Base-by-base conservation (phyloP, 2,329 filamentous ascomycete genomes). In the Fusarium pininemorale region DNA sequence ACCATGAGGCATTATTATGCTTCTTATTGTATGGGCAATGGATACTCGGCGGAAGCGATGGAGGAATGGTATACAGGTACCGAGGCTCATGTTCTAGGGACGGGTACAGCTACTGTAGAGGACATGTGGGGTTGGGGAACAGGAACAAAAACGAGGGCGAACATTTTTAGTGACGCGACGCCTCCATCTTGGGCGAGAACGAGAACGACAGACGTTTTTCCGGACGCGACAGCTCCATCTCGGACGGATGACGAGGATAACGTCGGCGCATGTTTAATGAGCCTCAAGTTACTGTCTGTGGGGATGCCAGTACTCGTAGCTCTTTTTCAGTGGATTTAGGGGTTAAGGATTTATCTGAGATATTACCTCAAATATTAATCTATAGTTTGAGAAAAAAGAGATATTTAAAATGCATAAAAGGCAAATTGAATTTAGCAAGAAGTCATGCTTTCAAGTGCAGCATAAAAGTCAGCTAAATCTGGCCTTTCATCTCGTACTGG, bases 1-100 rank as follows among this genome's bases (percentile, higher is more conserved):
- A 41, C 63, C 0, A 67, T 68, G 65, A 53, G 39, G 12, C 18
- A 11, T 2, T 67, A 68, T 6, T 67, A 68, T 6, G 65, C 63
- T 5, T 66, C 63, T 3, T 66, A 66, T 4, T 66, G 63, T 6
- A 58, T 66, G 48, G 42, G 4, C 1, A 58, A 66, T 24, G 61
- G 63, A 18, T 66, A 42, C 24, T 57, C 50, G 5, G 63, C 37
- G 4, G 42, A 66, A 1, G 24, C 4, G 0, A 44, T 66, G 26
- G 38, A 39, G 5, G 61, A 66, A 1, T 66, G 63, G 63, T 66
- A 32, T 10, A 66, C 63, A 0, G 61, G 61, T 5, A 66, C 63
- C 9, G 60, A 47, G 4, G 24, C 7, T 6, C 35, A 47, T 28
- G 47, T 62, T 2, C n/a, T 32, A 14, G 50, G 22, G 18, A 38